Percentiles rank a stretch among this genome's conserved stretches.
These are phyloP conservation scores for Salicornia ramosissima DNA, from an alignment of 148 eudicot species.

Conservation along the genomic window DNA sequence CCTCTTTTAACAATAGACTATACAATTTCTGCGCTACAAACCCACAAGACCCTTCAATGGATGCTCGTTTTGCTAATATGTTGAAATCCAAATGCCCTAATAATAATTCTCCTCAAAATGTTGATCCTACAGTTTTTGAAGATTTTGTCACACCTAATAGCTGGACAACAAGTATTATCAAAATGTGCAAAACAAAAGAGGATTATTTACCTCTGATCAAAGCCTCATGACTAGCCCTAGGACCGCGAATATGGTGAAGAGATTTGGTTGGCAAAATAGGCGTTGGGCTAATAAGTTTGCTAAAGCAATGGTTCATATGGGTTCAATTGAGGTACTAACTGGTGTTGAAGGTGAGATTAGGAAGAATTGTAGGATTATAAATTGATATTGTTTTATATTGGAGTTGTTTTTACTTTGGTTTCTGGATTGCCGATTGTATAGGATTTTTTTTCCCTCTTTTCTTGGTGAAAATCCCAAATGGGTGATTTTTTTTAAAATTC, in stretches of 20 bases:
- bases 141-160: conserved; percentile 28
- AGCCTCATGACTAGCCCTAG: conserved; percentile 27
- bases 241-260: conserved; percentile 26
- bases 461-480: too few species aligned
- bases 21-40: conserved; percentile 31
- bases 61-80: conserved; percentile 25
- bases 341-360: conserved; percentile 38
- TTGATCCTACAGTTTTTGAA: conserved; percentile 20
- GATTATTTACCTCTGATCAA: conserved; percentile 37
- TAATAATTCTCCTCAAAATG: neutral
- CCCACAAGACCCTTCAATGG: conserved; percentile 38
- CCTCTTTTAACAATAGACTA: conserved; percentile 30
- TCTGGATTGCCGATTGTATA: too few species aligned
- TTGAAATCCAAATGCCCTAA: conserved; percentile 30
- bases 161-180: conserved; percentile 39
- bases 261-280: conserved; percentile 3
- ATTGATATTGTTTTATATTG: too few species aligned
- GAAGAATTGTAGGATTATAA: conserved; percentile 38
- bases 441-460: too few species aligned
- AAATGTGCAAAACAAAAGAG: conserved; percentile 25
- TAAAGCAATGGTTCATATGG: conserved; percentile 46
- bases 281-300: conserved; percentile 40
- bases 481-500: too few species aligned
- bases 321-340: conserved; percentile 42
- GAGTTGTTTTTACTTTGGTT: too few species aligned